Conservation (phyloP, 805 yeast genomes). For the Zygotorulaspora florentina region DNA sequence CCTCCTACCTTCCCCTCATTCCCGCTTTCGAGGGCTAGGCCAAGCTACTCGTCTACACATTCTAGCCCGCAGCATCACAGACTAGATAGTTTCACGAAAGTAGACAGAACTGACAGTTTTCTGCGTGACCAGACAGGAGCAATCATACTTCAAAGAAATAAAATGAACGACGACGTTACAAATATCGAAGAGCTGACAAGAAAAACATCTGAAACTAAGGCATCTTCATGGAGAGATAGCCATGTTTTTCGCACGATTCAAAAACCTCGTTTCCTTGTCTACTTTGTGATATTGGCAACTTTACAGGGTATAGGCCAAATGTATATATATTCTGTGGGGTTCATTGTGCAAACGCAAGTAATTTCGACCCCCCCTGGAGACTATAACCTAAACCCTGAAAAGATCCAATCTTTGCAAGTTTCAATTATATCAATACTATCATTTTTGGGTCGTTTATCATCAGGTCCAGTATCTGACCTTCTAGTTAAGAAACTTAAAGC, state of each 20-base stretch:
- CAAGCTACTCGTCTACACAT: constrained; percentile 9
- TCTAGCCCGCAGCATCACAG: constrained; percentile 5
- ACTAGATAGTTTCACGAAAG: constrained; percentile 7
- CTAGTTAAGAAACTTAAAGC: constrained; percentile 47
- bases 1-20: not conserved
- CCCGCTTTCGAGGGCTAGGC: constrained; percentile 3
- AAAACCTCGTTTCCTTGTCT: constrained; percentile 43
- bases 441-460: constrained; percentile 56
- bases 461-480: constrained; percentile 65
- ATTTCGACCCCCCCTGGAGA: constrained; percentile 26
- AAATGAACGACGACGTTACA: not conserved
- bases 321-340: constrained; percentile 71
- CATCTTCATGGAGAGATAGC: constrained; percentile 11
- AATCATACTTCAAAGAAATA: not conserved
- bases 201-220: not conserved
- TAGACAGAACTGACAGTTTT: constrained; percentile 7
- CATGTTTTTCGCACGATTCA: constrained; percentile 23
- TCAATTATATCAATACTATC: constrained; percentile 61
- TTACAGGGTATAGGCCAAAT: constrained; percentile 65
- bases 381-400: constrained; percentile 33
- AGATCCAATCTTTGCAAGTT: constrained; percentile 66
- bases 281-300: constrained; percentile 51
- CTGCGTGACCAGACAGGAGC: constrained; percentile 7
- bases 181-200: not conserved
- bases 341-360: constrained; percentile 52